Base-by-base conservation (phyloP, 2,329 filamentous ascomycete species). In the Penicillium sp. region DNA sequence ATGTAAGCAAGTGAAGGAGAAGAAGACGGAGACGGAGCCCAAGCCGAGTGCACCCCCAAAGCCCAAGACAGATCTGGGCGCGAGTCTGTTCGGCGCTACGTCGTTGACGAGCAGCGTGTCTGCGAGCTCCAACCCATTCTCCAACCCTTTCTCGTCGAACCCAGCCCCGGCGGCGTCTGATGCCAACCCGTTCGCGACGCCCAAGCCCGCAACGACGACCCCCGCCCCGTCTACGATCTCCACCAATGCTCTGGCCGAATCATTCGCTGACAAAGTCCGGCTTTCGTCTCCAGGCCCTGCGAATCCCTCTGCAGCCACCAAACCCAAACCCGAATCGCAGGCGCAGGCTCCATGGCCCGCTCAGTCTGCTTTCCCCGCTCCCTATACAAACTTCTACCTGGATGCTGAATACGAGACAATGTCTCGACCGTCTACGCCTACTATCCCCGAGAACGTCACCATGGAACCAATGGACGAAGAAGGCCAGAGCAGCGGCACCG, bases 351-450 rank as follows among this genome's bases (percentile, higher is more conserved):
- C 90, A 8, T 97, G 92, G 92, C 92, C 92, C 0, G 67, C 80
- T 11, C 74, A 78, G 35, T 78, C 83, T 1, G 73, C 79, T 0
- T 86, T 89, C 60, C 88, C 90, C 0, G 55, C 77, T 1, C 78
- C 90, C 0, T 97, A 92, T 72, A 87, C 90, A 0, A 75, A 81
- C 27, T 88, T 87, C 66, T 89, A 90, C 75, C 84, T 92, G 40
- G 94, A 97, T 62, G 92, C 92, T 46, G 92, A 96, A 66, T 95
- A 90, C 73, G 94, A 99, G 72, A 89, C 88, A 4, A 81, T 97
- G 24, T 89, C 84, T 60, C 73, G 73, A 9, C 72, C 63, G 2
- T 80, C 81, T 0, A 72, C 73, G 27, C 79, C 81, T 39, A 79
- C 74, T 4, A 67, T 74, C 31, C 76, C 76, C 36, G 70, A 75